Percentiles rank a stretch among this genome's conserved stretches.
Evolutionary conservation across 805 yeast species (phyloP).

Genomic region (Candida gorgasii): DNA sequence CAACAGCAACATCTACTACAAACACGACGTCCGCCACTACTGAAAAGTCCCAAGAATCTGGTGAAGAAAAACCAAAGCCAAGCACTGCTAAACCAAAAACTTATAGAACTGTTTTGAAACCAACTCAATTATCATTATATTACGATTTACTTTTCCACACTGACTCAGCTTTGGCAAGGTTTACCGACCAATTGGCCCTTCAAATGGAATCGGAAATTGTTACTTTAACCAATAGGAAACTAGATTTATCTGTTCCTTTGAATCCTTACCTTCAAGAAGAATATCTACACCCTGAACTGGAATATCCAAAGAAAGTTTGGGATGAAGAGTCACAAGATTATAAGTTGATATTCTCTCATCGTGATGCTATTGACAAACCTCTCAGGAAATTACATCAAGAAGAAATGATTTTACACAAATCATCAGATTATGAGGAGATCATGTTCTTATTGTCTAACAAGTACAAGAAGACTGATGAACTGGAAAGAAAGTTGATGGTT

Average conservation of each 20-base stretch:
- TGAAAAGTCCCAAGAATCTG: background rate
- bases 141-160: constrained; percentile 85
- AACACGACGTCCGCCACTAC: background rate
- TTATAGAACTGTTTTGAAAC: constrained; percentile 74
- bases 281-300: constrained; percentile 48
- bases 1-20: background rate
- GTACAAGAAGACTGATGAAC: constrained; percentile 39
- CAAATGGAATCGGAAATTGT: constrained; percentile 88
- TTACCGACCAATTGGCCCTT: constrained; percentile 76
- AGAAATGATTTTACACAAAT: constrained; percentile 57
- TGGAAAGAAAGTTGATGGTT: constrained; percentile 40
- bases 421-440: constrained; percentile 82
- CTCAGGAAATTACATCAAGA: constrained; percentile 43
- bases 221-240: constrained; percentile 72
- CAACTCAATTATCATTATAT: constrained; percentile 78
- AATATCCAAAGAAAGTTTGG: constrained; percentile 48
- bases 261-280: constrained; percentile 61
- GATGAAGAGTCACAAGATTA: constrained; percentile 35
- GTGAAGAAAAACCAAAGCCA: constrained; percentile 6
- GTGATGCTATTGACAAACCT: constrained; percentile 31
- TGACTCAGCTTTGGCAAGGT: constrained; percentile 69
- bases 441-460: constrained; percentile 57
- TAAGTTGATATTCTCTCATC: constrained; percentile 29
- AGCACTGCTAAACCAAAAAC: constrained; percentile 57
- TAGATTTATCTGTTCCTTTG: constrained; percentile 71